Conservation (phyloP, 169 alveolate species). For the Plasmodium billcollinsi region DNA sequence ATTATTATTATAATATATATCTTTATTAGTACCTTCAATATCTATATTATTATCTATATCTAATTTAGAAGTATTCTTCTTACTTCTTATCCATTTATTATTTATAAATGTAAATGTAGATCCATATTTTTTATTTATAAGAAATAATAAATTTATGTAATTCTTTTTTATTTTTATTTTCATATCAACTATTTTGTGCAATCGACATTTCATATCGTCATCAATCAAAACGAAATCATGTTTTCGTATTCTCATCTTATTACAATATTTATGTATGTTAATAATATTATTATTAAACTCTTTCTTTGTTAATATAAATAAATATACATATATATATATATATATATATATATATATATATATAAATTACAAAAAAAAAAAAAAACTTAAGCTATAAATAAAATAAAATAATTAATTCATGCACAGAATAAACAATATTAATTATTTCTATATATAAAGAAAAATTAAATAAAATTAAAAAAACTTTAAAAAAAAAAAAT, state of each 20-base stretch:
- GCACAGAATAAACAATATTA: no score
- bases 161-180: constrained; percentile 59
- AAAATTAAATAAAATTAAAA: no score
- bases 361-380: no score
- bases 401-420: no score
- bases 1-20: constrained; percentile 34
- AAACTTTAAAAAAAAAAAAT: no score
- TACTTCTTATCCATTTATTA: constrained; percentile 57
- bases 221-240: constrained; percentile 69
- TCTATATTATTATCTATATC: constrained; percentile 37
- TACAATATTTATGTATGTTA: no score
- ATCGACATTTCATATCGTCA: constrained; percentile 43
- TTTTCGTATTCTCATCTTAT: constrained; percentile 39
- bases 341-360: no score
- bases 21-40: constrained; percentile 58
- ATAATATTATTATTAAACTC: no score
- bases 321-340: no score
- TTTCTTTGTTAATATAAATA: no score
- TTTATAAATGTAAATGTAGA: constrained; percentile 53
- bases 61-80: constrained; percentile 20
- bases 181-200: constrained; percentile 59
- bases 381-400: no score
- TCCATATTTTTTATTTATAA: constrained; percentile 67
- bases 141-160: constrained; percentile 30
- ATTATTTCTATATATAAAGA: no score